Evolutionary conservation across 495 filamentous ascomycete species (phyloP).

Genomic region (Xylaria scruposa): DNA sequence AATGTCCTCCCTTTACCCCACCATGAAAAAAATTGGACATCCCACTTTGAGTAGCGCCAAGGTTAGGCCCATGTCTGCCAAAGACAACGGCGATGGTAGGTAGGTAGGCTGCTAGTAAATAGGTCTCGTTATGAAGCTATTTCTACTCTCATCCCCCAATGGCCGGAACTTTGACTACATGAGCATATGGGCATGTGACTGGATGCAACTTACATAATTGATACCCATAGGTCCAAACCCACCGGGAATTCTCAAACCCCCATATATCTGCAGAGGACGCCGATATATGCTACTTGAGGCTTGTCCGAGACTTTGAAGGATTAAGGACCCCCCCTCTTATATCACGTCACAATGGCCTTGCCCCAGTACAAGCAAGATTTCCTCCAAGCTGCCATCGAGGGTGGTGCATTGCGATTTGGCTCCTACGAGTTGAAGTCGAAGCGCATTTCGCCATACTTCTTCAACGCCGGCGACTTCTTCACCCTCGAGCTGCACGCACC

Average conservation of each 20-base stretch:
- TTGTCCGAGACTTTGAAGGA: neutral
- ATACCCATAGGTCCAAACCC: neutral
- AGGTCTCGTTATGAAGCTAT: neutral
- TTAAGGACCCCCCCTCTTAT: neutral
- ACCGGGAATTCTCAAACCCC: neutral
- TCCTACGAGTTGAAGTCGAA: constrained; percentile 89
- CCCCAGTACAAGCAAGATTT: constrained; percentile 67
- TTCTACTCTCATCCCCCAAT: neutral
- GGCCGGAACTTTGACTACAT: neutral
- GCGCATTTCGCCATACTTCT: constrained; percentile 96
- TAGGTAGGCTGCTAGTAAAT: neutral
- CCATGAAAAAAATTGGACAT: constrained; percentile 16
- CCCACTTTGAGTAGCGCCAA: constrained; percentile 22
- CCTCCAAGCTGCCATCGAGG: constrained; percentile 71
- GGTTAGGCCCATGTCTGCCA: neutral
- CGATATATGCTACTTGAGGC: neutral
- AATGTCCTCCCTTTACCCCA: constrained; percentile 6
- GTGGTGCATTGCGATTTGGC: constrained; percentile 85
- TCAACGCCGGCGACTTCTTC: constrained; percentile 91
- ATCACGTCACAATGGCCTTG: constrained; percentile 54
- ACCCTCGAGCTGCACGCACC: constrained; percentile 73
- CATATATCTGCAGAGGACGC: neutral
- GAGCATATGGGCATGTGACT: neutral
- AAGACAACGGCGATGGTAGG: neutral
- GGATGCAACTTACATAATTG: neutral